phyloP scores from a whole-genome alignment of 805 yeast species.

The Starmera caribaea region DNA sequence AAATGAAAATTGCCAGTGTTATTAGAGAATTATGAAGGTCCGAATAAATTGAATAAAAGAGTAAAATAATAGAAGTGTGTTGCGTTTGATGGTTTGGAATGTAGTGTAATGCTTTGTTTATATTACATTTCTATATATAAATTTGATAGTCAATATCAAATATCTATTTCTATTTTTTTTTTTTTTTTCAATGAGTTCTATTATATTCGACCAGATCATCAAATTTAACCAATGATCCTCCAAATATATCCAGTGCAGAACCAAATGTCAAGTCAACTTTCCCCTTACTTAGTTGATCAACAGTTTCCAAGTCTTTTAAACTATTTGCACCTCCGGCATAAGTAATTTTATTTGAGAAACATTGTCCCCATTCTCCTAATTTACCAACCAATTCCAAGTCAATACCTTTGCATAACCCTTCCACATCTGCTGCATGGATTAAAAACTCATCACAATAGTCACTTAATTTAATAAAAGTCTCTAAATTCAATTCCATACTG shows the following conservation, averaged over 20 bases:
- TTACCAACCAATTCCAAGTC: slow-evolving; percentile 67
- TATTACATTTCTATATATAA: not conserved
- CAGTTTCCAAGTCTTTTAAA: slow-evolving; percentile 57
- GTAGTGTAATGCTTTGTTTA: not conserved
- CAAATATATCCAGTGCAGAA: slow-evolving; percentile 88
- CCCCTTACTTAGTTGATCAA: slow-evolving; percentile 59
- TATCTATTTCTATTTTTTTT: not conserved
- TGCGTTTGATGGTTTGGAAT: no score
- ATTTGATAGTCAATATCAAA: slow-evolving; percentile 2
- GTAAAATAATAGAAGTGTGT: no score
- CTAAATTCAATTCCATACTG: slow-evolving; percentile 40
- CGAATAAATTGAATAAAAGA: no score
- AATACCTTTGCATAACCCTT: slow-evolving; percentile 90
- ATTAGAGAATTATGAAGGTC: slow-evolving; percentile 39
- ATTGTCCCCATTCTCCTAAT: slow-evolving; percentile 65
- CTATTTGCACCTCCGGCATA: slow-evolving; percentile 96
- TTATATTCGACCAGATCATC: slow-evolving; percentile 76
- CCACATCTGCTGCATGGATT: slow-evolving; percentile 98
- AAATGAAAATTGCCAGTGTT: slow-evolving; percentile 84
- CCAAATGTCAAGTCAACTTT: slow-evolving; percentile 91
- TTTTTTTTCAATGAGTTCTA: slow-evolving; percentile 11
- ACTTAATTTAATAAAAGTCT: slow-evolving; percentile 44
- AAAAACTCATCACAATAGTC: slow-evolving; percentile 76
- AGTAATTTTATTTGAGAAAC: slow-evolving; percentile 54
- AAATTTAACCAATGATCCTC: slow-evolving; percentile 74